These are phyloP conservation scores for Geopyxis carbonaria DNA, from an alignment of 495 filamentous ascomycete species.

Conservation along the genomic window DNA sequence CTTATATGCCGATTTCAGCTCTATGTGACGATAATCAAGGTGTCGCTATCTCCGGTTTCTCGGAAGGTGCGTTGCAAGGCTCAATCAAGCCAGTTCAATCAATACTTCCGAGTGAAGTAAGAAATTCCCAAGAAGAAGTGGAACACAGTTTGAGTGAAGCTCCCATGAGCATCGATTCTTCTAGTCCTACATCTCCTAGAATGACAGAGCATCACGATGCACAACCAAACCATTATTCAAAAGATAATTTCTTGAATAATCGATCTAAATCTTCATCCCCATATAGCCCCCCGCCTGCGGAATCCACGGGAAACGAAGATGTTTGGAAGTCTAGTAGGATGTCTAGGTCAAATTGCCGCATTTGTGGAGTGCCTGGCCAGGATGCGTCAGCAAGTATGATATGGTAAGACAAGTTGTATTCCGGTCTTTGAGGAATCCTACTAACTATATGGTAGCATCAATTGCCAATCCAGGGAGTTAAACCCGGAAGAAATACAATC, in stretches of 20 bases:
- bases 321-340: neutral
- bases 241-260: neutral
- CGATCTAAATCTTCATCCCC: neutral
- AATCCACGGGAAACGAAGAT: constrained; percentile 1
- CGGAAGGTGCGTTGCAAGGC: neutral
- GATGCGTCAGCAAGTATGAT: too few relatives aligned
- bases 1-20: neutral
- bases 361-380: too few relatives aligned
- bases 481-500: too few relatives aligned
- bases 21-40: neutral
- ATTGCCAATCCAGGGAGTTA: too few relatives aligned
- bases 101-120: constrained; percentile 5
- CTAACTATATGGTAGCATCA: too few relatives aligned
- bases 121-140: constrained; percentile 12
- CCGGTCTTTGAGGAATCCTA: too few relatives aligned
- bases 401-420: too few relatives aligned
- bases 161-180: constrained; percentile 12
- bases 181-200: constrained; percentile 1
- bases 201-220: neutral
- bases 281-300: constrained; percentile 1
- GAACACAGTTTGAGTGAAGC: constrained; percentile 14
- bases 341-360: too few relatives aligned
- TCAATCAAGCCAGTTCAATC: neutral
- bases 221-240: neutral
- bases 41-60: neutral